phyloP scores from a whole-genome alignment of 768 basidiomycete genomes.

The Coprinopsis sp. region DNA sequence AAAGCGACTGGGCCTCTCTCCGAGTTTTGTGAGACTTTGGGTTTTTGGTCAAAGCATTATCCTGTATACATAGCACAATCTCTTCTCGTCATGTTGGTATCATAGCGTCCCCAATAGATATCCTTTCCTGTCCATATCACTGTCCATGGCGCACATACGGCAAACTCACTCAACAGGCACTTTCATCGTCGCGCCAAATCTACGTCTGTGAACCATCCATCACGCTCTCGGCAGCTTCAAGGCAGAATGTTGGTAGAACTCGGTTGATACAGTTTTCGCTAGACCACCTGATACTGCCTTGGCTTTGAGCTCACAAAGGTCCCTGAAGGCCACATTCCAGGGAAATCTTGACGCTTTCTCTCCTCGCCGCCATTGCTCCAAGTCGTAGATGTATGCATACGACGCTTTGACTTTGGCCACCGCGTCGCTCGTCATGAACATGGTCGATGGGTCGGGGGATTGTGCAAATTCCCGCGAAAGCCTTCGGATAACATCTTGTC shows the following conservation, averaged over 20 bases:
- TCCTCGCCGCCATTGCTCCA: conserved; percentile 11
- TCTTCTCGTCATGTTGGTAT: no score
- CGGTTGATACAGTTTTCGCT: conserved; percentile 36
- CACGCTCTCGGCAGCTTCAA: conserved; percentile 28
- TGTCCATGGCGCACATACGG: no score
- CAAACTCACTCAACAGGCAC: no score
- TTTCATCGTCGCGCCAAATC: no score
- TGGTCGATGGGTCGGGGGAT: conserved; percentile 16
- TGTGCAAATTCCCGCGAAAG: conserved; percentile 41
- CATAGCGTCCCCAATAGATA: no score
- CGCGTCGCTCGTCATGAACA: conserved; percentile 28
- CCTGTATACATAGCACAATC: no score
- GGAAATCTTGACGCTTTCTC: conserved; percentile 30
- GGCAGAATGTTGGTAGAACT: conserved; percentile 43
- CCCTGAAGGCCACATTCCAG: conserved; percentile 49
- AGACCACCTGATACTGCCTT: conserved; percentile 33
- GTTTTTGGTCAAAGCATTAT: no score
- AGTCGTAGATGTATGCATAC: conserved; percentile 46
- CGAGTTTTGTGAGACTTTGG: no score
- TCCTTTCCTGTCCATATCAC: no score
- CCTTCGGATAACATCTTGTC: conserved; percentile 49
- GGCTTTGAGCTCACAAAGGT: conserved; percentile 51
- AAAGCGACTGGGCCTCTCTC: no score
- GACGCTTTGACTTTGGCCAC: conserved; percentile 44
- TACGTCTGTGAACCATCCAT: no score